Evolutionary conservation across 2,329 filamentous ascomycete genomes (phyloP), one percentile per base, ranked within the genome.

Genomic region (Fusarium compactum): DNA sequence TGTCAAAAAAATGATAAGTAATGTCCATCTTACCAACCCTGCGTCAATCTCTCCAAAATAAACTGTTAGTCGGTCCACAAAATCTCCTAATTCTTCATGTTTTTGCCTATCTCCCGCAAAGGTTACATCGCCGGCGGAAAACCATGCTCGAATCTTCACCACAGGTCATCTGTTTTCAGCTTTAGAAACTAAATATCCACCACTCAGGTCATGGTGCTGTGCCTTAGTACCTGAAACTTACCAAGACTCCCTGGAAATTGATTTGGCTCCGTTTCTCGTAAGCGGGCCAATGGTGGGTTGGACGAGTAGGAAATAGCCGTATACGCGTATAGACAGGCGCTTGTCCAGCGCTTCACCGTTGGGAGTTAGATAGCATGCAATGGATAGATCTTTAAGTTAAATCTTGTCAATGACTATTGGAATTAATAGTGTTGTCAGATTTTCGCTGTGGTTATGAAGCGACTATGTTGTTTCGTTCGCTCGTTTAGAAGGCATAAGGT

Each of bases 361-460:
- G 18, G 1, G 34, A n/a, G 34, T 38, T 38, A 30, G 29, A 14
- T 7, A 14, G 18, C 10, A 16, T 38, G 9, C 18, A n/a, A 6
- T 2, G 34, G 10, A n/a, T 38, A 38, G 18, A n/a, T 11, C 18
- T n/a, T 6, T 38, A 11, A 11, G 16, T n/a, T 4, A 5, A n/a
- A 6, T 20, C 3, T 27, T 9, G 18, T 6, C 2, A 41, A 16
- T 20, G 8, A 5, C 5, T 11, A 5, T 18, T 4, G 24, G 1
- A 8, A 2, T 5, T 0, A 6, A n/a, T 7, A 11, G 3, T 11
- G 9, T 2, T n/a, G 6, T 11, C 0, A 2, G 3, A 4, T 5
- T 38, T 38, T 38, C 9, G 3, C 5, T n/a, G 6, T 3, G 2
- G 12, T 15, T 8, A 6, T 2, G 5, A 4, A 5, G 16, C 16